phyloP scores from a whole-genome alignment of 169 alveolate genomes.

The Eimeria brunetti region DNA sequence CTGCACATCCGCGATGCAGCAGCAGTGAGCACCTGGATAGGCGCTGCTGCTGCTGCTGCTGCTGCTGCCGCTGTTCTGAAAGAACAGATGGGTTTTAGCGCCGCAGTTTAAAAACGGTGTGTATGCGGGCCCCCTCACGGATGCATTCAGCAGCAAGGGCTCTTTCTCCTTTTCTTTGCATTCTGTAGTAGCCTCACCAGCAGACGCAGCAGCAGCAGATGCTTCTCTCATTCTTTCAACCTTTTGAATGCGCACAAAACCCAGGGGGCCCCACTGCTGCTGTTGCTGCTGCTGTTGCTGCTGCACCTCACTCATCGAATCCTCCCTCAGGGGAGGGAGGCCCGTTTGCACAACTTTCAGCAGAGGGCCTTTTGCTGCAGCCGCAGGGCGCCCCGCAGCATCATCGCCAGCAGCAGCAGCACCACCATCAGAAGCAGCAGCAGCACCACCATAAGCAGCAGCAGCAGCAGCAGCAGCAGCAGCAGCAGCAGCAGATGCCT shows the following conservation, averaged over 20 bases:
- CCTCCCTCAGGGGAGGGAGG: constrained; percentile 32
- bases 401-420: background rate
- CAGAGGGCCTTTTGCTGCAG: constrained; percentile 7
- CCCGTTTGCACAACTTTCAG: constrained; percentile 12
- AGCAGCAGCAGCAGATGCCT: background rate
- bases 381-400: constrained; percentile 14
- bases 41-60: constrained; percentile 30
- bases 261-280: constrained; percentile 9
- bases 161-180: background rate
- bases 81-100: constrained; percentile 24
- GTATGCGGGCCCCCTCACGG: background rate
- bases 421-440: no score
- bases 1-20: constrained; percentile 64
- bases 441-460: no score
- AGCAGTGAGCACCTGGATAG: constrained; percentile 27
- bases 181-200: background rate
- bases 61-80: constrained; percentile 41
- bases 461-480: constrained; percentile 5
- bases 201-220: constrained; percentile 20
- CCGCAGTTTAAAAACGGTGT: constrained; percentile 38
- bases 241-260: constrained; percentile 9
- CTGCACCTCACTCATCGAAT: background rate
- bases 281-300: constrained; percentile 9
- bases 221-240: background rate
- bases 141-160: constrained; percentile 29